Evolutionary conservation across 768 basidiomycete species (phyloP).

Genomic region (Termitomyces sp.): DNA sequence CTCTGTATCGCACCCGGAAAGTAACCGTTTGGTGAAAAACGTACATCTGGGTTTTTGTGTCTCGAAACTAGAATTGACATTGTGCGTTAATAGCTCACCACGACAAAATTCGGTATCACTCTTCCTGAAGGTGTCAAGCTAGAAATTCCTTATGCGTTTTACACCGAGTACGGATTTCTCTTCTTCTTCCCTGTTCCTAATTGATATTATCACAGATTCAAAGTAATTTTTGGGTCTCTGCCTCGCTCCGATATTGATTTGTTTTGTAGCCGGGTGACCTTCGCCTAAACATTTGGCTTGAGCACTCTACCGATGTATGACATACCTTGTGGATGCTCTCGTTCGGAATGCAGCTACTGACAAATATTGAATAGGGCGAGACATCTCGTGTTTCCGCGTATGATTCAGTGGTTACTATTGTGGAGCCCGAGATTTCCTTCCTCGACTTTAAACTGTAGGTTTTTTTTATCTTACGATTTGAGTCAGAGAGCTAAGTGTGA

Average conservation of each 20-base stretch:
- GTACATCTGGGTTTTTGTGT: slow-evolving; percentile 29
- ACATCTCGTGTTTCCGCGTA: slow-evolving; percentile 65
- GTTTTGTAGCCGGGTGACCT: slow-evolving; percentile 65
- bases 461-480: not conserved
- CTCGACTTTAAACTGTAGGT: slow-evolving; percentile 80
- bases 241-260: slow-evolving; percentile 1
- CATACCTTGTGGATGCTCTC: slow-evolving; percentile 4
- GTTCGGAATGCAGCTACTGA: not conserved
- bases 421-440: slow-evolving; percentile 75
- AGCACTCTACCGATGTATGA: slow-evolving; percentile 62
- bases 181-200: not conserved
- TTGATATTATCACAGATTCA: slow-evolving; percentile 43
- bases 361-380: slow-evolving; percentile 36
- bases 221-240: slow-evolving; percentile 35
- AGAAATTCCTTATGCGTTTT: slow-evolving; percentile 67
- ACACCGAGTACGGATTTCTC: slow-evolving; percentile 84
- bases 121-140: slow-evolving; percentile 56
- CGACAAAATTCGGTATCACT: slow-evolving; percentile 46
- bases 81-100: slow-evolving; percentile 47
- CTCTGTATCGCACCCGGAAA: slow-evolving; percentile 64
- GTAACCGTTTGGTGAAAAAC: slow-evolving; percentile 66
- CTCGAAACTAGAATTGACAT: not conserved
- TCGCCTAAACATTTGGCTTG: slow-evolving; percentile 73
- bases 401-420: slow-evolving; percentile 73
- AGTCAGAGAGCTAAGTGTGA: not conserved